These are phyloP conservation scores for Sanghuangporus baumii DNA, from an alignment of 1,284 basidiomycete species.

Conservation along the genomic window DNA sequence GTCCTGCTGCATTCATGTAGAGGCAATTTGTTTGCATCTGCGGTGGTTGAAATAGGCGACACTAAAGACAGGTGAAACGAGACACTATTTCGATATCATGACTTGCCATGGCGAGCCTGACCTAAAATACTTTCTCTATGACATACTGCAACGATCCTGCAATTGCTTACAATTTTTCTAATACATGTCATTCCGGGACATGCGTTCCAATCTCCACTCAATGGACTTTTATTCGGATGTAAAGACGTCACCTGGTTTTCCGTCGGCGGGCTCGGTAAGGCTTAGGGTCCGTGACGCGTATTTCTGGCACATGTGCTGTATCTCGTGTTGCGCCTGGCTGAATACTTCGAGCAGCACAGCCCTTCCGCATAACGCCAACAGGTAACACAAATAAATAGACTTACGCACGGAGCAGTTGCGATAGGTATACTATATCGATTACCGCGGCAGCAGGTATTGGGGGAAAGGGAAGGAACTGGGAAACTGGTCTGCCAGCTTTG, in stretches of 20 bases:
- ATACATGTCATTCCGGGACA: not conserved
- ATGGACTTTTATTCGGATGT: not conserved
- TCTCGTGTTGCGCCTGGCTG: too few relatives aligned
- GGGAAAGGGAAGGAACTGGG: too few relatives aligned
- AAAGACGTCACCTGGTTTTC: not conserved
- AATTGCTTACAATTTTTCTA: not conserved
- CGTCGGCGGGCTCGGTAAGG: too few relatives aligned
- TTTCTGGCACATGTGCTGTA: too few relatives aligned
- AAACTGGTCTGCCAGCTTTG: too few relatives aligned
- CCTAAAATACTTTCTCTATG: not conserved
- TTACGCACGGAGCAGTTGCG: too few relatives aligned
- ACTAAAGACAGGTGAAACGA: not conserved
- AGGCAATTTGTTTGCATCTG: not conserved
- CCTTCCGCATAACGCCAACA: too few relatives aligned
- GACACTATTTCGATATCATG: not conserved
- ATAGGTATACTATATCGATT: too few relatives aligned
- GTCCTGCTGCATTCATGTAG: constrained; percentile 1
- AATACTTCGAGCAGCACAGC: too few relatives aligned
- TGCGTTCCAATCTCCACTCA: not conserved
- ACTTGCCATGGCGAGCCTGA: not conserved
- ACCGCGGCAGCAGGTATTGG: too few relatives aligned
- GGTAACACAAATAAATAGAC: too few relatives aligned
- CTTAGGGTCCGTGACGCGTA: too few relatives aligned
- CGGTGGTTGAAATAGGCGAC: not conserved
- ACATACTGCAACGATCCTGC: not conserved